Conservation (phyloP, 139 green algal genomes). For the Yamagishiella unicocca region DNA sequence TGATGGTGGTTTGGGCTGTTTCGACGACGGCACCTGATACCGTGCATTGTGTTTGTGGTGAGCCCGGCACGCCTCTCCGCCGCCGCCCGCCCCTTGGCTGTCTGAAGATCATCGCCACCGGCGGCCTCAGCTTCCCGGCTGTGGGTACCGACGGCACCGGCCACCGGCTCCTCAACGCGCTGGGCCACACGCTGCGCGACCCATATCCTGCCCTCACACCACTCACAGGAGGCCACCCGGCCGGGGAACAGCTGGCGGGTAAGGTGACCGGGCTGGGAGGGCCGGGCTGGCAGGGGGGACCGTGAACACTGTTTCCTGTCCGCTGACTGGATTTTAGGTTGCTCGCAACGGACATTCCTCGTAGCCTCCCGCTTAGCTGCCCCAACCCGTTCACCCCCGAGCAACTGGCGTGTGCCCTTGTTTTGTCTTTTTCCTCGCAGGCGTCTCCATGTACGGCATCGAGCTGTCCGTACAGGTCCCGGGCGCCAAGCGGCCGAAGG, state of each 20-base stretch:
- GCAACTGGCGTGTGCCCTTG: no score
- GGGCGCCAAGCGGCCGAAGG: slow-evolving; percentile 50
- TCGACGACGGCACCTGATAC: no score
- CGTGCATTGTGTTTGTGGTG: no score
- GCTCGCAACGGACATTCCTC: no score
- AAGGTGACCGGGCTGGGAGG: neutral
- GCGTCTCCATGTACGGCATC: slow-evolving; percentile 68
- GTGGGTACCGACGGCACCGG: slow-evolving; percentile 91
- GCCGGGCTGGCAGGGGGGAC: neutral
- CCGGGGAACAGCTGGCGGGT: slow-evolving; percentile 70
- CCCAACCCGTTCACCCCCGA: no score
- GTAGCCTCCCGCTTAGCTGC: no score
- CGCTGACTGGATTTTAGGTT: no score
- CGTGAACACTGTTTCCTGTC: no score
- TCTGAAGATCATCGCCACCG: slow-evolving; percentile 83
- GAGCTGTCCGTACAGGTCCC: slow-evolving; percentile 52
- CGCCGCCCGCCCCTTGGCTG: neutral
- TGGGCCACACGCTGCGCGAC: slow-evolving; percentile 75
- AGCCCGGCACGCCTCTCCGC: no score
- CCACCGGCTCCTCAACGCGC: slow-evolving; percentile 55
- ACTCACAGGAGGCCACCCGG: slow-evolving; percentile 81
- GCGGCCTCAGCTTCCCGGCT: slow-evolving; percentile 85
- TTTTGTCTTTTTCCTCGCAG: no score
- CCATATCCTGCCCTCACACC: slow-evolving; percentile 91
- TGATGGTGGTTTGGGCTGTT: no score